Evolutionary conservation across 2,329 filamentous ascomycete genomes (phyloP).

Genomic region (Fusarium sublunatum): DNA sequence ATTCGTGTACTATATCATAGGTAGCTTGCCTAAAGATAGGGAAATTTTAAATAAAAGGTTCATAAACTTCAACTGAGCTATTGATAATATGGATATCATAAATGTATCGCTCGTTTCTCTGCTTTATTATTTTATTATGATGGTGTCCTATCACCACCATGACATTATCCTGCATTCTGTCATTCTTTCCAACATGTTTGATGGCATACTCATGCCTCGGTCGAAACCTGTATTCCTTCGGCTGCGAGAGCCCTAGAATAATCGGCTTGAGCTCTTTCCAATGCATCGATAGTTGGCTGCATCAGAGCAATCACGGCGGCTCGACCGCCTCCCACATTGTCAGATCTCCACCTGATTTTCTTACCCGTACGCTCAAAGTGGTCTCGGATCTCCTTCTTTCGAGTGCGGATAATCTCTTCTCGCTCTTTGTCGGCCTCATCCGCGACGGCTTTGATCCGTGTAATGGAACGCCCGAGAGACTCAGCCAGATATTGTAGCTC

Average conservation of each 20-base stretch:
- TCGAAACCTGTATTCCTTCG: slow-evolving; percentile 63
- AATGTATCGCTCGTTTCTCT: not conserved
- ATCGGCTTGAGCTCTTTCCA: slow-evolving; percentile 75
- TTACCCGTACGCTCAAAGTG: slow-evolving; percentile 78
- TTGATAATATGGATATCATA: not conserved
- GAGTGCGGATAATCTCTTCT: slow-evolving; percentile 70
- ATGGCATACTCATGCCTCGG: slow-evolving; percentile 49
- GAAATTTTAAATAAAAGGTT: not conserved
- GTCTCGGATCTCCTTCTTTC: slow-evolving; percentile 77
- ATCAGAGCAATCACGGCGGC: slow-evolving; percentile 81
- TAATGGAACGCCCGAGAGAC: slow-evolving; percentile 79
- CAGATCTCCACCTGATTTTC: slow-evolving; percentile 75
- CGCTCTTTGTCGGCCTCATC: slow-evolving; percentile 82
- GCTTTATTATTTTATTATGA: not conserved
- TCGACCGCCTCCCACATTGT: slow-evolving; percentile 77
- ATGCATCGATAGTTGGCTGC: slow-evolving; percentile 75
- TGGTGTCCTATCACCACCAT: not conserved
- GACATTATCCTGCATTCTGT: not conserved
- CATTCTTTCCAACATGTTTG: not conserved
- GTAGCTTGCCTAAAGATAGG: slow-evolving; percentile 1
- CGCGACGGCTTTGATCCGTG: slow-evolving; percentile 83
- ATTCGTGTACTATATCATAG: slow-evolving; percentile 33
- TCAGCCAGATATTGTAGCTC: slow-evolving; percentile 87
- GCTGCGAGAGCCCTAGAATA: slow-evolving; percentile 79
- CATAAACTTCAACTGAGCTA: not conserved